phyloP scores from a whole-genome alignment of 2,329 filamentous ascomycete genomes.

The Xylaria sp. region DNA sequence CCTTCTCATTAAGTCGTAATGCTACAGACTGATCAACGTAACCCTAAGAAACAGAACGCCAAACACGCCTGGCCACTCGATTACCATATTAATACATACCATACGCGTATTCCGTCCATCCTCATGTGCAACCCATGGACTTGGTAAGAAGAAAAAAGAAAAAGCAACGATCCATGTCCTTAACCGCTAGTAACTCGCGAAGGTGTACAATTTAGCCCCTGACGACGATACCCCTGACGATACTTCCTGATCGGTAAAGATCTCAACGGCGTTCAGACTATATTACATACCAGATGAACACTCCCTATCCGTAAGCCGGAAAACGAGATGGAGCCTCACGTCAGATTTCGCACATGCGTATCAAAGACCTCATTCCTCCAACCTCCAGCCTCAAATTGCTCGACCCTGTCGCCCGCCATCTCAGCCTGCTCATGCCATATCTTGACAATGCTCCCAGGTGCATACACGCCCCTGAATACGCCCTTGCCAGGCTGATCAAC shows the following conservation, averaged over 20 bases:
- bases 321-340: constrained; percentile 2
- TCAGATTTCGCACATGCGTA: constrained; percentile 47
- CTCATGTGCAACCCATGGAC: not conserved
- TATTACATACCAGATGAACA: not conserved
- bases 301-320: no score
- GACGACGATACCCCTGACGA: not conserved
- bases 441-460: constrained; percentile 88
- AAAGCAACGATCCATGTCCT: not conserved
- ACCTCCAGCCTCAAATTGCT: constrained; percentile 60
- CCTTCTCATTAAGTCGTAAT: constrained; percentile 10
- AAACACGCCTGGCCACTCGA: not conserved
- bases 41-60: not conserved
- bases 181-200: not conserved
- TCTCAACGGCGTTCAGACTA: not conserved
- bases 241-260: not conserved
- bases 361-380: constrained; percentile 79
- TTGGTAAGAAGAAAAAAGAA: not conserved
- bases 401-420: constrained; percentile 76
- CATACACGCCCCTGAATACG: constrained; percentile 85
- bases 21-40: not conserved
- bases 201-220: not conserved
- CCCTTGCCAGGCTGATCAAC: constrained; percentile 65
- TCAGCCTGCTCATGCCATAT: constrained; percentile 86
- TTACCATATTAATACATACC: not conserved
- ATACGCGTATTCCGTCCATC: not conserved